Percentiles rank a stretch among this genome's conserved stretches.
phyloP scores from a whole-genome alignment of 768 basidiomycete genomes.

The Rhizopogon vesiculosus region DNA sequence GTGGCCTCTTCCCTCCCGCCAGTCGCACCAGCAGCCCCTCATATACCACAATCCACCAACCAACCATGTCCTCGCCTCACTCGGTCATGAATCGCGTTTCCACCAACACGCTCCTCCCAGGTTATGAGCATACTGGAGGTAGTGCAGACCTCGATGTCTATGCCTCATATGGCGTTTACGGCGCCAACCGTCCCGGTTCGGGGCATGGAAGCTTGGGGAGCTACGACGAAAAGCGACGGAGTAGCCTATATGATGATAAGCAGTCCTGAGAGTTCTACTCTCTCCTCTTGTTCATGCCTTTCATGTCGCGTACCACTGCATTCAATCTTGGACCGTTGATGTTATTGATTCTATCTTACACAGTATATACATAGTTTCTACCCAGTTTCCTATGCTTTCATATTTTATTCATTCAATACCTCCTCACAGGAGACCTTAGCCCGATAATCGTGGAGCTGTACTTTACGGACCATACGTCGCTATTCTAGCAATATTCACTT shows the following conservation, averaged over 20 bases:
- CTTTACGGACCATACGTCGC: neutral
- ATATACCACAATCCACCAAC: slow-evolving; percentile 20
- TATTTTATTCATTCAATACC: slow-evolving; percentile 22
- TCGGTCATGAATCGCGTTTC: slow-evolving; percentile 41
- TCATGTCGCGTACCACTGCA: neutral
- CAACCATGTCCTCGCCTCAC: slow-evolving; percentile 15
- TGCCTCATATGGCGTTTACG: slow-evolving; percentile 32
- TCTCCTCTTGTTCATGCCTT: neutral
- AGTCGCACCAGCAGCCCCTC: slow-evolving; percentile 10
- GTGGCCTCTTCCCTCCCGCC: slow-evolving; percentile 14
- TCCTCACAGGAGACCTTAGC: slow-evolving; percentile 6
- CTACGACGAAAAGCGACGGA: slow-evolving; percentile 17
- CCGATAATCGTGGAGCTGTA: slow-evolving; percentile 10
- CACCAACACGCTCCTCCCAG: slow-evolving; percentile 61
- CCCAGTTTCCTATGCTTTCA: slow-evolving; percentile 14
- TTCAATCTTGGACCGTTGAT: slow-evolving; percentile 4
- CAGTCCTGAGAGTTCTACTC: neutral
- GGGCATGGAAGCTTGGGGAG: slow-evolving; percentile 29
- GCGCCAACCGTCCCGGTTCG: slow-evolving; percentile 35
- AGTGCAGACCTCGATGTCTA: slow-evolving; percentile 12
- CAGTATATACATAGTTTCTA: slow-evolving; percentile 4
- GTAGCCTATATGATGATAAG: slow-evolving; percentile 1
- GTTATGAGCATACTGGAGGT: slow-evolving; percentile 40
- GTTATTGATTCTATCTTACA: slow-evolving; percentile 1
- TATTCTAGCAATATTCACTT: slow-evolving; percentile 1